Evolutionary conservation across 768 basidiomycete species (phyloP).

Genomic region (Hebeloma cylindrosporum): DNA sequence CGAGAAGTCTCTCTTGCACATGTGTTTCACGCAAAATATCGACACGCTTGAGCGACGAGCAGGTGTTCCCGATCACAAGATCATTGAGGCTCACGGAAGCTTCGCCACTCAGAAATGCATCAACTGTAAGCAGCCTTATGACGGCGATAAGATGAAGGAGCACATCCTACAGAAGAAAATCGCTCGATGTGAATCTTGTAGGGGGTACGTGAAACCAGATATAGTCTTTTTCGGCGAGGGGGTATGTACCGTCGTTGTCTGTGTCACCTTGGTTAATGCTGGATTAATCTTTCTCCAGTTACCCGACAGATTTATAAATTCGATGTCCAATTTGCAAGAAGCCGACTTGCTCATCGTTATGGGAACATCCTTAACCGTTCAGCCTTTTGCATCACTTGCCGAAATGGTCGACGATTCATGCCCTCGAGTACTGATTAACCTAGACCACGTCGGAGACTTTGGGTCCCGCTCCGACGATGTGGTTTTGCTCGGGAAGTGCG

Average conservation of each 20-base stretch:
- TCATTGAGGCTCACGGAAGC: slow-evolving; percentile 95
- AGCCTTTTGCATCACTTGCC: slow-evolving; percentile 84
- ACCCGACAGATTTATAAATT: slow-evolving; percentile 63
- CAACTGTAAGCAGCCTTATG: slow-evolving; percentile 59
- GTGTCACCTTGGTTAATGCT: neutral
- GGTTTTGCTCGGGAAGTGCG: slow-evolving; percentile 68
- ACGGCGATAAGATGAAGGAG: slow-evolving; percentile 65
- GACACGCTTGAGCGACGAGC: slow-evolving; percentile 89
- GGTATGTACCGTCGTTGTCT: slow-evolving; percentile 38
- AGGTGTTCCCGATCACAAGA: slow-evolving; percentile 67
- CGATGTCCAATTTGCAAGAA: slow-evolving; percentile 50
- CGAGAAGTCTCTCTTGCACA: slow-evolving; percentile 65
- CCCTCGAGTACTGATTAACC: slow-evolving; percentile 87
- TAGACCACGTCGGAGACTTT: slow-evolving; percentile 76
- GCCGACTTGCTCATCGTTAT: slow-evolving; percentile 90
- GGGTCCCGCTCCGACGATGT: slow-evolving; percentile 55
- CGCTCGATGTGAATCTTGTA: slow-evolving; percentile 65
- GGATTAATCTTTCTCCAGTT: slow-evolving; percentile 45
- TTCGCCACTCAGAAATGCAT: slow-evolving; percentile 89
- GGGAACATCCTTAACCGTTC: slow-evolving; percentile 86
- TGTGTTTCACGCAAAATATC: slow-evolving; percentile 89
- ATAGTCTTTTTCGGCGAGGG: slow-evolving; percentile 92
- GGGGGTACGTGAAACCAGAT: slow-evolving; percentile 86
- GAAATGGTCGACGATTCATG: slow-evolving; percentile 51
- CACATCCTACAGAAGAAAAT: slow-evolving; percentile 62